These are phyloP conservation scores for Neonectria neomacrospora DNA, from an alignment of 2,329 filamentous ascomycete species.

Conservation along the genomic window DNA sequence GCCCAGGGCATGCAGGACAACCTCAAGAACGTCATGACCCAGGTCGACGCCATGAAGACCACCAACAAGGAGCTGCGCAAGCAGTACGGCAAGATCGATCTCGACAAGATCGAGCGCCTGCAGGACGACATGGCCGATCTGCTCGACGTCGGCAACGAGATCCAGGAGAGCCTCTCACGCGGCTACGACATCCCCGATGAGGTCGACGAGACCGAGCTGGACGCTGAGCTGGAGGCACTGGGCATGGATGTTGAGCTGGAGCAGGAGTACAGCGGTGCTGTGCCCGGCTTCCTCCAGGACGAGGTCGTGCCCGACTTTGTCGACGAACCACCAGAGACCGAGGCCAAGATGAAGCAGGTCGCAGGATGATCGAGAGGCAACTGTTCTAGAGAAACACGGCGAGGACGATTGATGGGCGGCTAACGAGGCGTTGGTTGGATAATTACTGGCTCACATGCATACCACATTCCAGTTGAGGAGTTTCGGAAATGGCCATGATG, in stretches of 20 bases:
- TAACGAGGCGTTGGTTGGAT: slow-evolving; percentile 42
- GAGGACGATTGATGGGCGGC: slow-evolving; percentile 8
- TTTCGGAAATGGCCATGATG: slow-evolving; percentile 11
- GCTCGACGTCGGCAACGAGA: slow-evolving; percentile 97
- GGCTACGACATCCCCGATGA: slow-evolving; percentile 97
- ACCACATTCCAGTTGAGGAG: slow-evolving; percentile 25
- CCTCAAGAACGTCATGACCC: slow-evolving; percentile 97
- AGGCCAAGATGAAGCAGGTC: slow-evolving; percentile 83
- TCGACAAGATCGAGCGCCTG: slow-evolving; percentile 96
- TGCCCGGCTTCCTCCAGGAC: slow-evolving; percentile 91
- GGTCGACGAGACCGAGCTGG: slow-evolving; percentile 94
- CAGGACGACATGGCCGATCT: slow-evolving; percentile 99
- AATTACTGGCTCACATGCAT: slow-evolving; percentile 28
- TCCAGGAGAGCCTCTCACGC: slow-evolving; percentile 91
- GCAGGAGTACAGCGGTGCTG: slow-evolving; percentile 68
- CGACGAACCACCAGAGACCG: slow-evolving; percentile 83
- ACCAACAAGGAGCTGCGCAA: slow-evolving; percentile 92
- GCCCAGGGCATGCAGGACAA: slow-evolving; percentile 99
- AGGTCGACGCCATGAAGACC: slow-evolving; percentile 96
- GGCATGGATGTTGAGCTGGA: slow-evolving; percentile 95
- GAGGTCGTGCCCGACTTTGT: slow-evolving; percentile 89
- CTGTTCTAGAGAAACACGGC: background rate
- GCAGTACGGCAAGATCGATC: slow-evolving; percentile 97
- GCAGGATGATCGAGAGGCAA: slow-evolving; percentile 59
- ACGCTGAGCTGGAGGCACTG: slow-evolving; percentile 94